phyloP scores from a whole-genome alignment of 441 rosid species.

The Dalechampia spathulata region DNA sequence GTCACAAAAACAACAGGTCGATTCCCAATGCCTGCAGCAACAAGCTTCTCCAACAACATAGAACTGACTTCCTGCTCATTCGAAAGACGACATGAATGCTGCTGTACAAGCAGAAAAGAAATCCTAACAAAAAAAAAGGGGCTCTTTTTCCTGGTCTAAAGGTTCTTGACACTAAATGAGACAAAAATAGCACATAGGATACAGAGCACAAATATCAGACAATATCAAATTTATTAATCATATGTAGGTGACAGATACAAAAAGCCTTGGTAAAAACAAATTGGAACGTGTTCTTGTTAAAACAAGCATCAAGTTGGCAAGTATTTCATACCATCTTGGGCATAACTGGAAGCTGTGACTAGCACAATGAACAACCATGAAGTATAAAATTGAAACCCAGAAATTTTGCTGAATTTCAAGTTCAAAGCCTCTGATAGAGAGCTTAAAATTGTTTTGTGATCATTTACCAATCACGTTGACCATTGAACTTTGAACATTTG shows the following conservation, averaged over 20 bases:
- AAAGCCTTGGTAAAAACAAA: too few species aligned
- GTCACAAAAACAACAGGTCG: slow-evolving; percentile 98
- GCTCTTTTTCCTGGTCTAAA: neutral
- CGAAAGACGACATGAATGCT: slow-evolving; percentile 14
- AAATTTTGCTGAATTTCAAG: neutral
- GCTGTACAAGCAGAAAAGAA: slow-evolving; percentile 1
- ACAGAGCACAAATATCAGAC: too few species aligned
- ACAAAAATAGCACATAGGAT: neutral
- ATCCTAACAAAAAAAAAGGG: neutral
- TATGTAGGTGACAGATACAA: too few species aligned
- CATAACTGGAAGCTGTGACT: too few species aligned
- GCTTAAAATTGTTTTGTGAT: neutral
- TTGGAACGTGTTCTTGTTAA: too few species aligned
- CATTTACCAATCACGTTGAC: neutral
- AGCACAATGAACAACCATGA: too few species aligned
- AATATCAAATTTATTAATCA: too few species aligned
- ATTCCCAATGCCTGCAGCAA: slow-evolving; percentile 89
- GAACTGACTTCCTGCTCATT: slow-evolving; percentile 82
- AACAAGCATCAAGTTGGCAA: too few species aligned
- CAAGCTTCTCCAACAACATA: slow-evolving; percentile 66
- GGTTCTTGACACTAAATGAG: too few species aligned
- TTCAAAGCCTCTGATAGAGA: neutral
- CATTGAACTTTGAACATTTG: neutral
- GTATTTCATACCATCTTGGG: too few species aligned
- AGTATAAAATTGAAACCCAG: too few species aligned